Conservation (phyloP, 2,329 filamentous ascomycete genomes). For the Fusarium beomiforme region DNA sequence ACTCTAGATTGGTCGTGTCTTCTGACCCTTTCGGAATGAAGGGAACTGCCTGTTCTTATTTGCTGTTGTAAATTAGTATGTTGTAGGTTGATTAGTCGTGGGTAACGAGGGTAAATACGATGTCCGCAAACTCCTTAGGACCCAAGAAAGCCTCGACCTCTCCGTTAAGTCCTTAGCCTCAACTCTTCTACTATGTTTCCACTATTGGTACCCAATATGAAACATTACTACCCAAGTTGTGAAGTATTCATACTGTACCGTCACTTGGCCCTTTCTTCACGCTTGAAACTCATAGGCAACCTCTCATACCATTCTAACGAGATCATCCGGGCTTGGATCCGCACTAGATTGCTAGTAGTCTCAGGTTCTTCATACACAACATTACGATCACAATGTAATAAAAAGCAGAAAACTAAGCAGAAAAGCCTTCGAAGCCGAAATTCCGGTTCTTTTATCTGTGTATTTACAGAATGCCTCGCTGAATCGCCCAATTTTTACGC, state of each 20-base stretch:
- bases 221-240: conserved; percentile 6
- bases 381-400: neutral
- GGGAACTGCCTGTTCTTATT: neutral
- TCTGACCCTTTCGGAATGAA: neutral
- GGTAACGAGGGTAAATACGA: neutral
- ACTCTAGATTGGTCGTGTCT: neutral
- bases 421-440: neutral
- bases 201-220: conserved; percentile 19
- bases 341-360: neutral
- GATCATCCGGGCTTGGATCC: neutral
- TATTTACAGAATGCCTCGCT: conserved; percentile 29
- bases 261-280: conserved; percentile 5
- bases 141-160: neutral
- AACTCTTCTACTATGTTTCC: conserved; percentile 24
- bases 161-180: neutral
- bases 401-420: neutral
- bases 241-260: neutral
- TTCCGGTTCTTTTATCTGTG: conserved; percentile 21
- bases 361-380: neutral
- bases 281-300: conserved; percentile 20
- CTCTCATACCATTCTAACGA: conserved; percentile 12
- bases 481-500: conserved; percentile 22
- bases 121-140: neutral
- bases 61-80: neutral
- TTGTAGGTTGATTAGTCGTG: neutral